Evolutionary conservation across 257 asterid genomes (phyloP), one percentile per base, ranked within the genome.

Genomic region (Lithospermum erythrorhizon): DNA sequence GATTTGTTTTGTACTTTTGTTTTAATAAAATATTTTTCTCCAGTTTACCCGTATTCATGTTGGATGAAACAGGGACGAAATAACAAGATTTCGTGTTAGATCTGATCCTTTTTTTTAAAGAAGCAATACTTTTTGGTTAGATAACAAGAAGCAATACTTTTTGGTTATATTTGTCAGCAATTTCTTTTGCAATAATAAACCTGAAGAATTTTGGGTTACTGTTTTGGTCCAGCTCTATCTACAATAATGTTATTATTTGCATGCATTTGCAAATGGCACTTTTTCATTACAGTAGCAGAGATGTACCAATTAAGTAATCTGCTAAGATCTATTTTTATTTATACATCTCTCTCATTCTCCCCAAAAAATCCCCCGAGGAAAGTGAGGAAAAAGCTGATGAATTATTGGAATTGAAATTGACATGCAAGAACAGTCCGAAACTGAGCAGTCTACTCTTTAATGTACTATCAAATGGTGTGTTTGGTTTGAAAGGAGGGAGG

Each of bases 1-100:
- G 47, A 1, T 41, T 41, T 41, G 17, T 41, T 35, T 41, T 41
- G 49, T 41, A 35, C 49, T 41, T 41, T 41, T 41, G 18, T 41
- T 14, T 2, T 41, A 41, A 41, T 41, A 41, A 41, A 41, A 66
- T 57, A 69, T 63, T 71, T 74, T 76, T 61, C 10, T 24, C 81
- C 79, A 27, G 57, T 55, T 67, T 65, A 62, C 73, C 77, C 57
- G 79, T 64, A 52, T 70, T 59, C 23, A 53, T 72, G 77, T 74
- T 75, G 75, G 73, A 65, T 62, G 59, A 62, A 65, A 54, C 30
- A 49, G 62, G 49, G 68, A 41, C 53, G 62, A 25, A 51, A 22
- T 58, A 51, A 68, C 75, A 51, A 53, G 20, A 61, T 64, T 65
- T 71, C 64, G 56, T 68, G 63, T 68, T 55, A 21, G 55, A 61